phyloP scores from a whole-genome alignment of 108 stramenopile genomes.

The Aurantiochytrium sp. region DNA sequence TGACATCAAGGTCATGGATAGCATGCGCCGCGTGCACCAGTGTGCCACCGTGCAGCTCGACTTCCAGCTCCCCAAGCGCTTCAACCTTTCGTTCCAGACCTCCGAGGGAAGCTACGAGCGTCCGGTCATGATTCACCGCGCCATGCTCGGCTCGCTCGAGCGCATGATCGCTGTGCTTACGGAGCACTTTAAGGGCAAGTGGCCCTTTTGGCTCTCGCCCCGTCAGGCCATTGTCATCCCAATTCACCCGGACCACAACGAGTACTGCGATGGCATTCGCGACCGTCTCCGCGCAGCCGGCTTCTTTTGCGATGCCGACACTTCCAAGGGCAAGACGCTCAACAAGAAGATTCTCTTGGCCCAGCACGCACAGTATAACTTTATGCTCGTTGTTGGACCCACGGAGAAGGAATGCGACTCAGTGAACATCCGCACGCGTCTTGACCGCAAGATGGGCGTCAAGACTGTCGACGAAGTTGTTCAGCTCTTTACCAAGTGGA shows the following conservation, averaged over 20 bases:
- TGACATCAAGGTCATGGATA: conserved; percentile 99
- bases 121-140: conserved; percentile 96
- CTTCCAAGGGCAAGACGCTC: conserved; percentile 72
- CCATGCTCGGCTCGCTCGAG: conserved; percentile 97
- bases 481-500: background rate
- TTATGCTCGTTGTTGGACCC: conserved; percentile 92
- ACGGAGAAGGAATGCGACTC: conserved; percentile 72
- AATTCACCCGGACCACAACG: conserved; percentile 70
- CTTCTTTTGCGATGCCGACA: conserved; percentile 88
- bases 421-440: conserved; percentile 80
- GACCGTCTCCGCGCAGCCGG: conserved; percentile 73
- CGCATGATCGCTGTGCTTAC: conserved; percentile 98
- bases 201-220: conserved; percentile 99
- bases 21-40: conserved; percentile 97
- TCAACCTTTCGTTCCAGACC: conserved; percentile 63
- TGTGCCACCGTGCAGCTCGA: conserved; percentile 99
- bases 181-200: conserved; percentile 97
- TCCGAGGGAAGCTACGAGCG: conserved; percentile 42
- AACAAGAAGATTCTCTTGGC: conserved; percentile 97
- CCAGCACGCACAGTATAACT: conserved; percentile 92
- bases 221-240: conserved; percentile 93
- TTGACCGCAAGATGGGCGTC: background rate
- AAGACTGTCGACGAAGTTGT: background rate
- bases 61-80: conserved; percentile 98
- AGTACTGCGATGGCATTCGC: conserved; percentile 53